phyloP scores from a whole-genome alignment of 2,329 filamentous ascomycete species.

The Calonectria ilicicola region DNA sequence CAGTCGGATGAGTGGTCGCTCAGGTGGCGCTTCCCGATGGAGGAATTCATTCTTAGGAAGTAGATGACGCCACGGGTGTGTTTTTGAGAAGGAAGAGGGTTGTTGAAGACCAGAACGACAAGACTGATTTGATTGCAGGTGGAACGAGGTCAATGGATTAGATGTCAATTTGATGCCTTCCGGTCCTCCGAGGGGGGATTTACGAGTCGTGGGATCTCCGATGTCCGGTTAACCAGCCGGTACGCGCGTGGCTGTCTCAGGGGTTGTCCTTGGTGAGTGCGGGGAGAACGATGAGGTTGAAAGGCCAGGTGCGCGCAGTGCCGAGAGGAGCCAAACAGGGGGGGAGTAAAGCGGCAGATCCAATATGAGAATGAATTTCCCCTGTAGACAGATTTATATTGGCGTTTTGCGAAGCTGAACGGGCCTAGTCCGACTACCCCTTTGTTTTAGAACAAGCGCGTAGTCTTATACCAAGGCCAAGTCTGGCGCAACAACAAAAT shows the following conservation, averaged over 20 bases:
- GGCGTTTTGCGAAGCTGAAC: neutral
- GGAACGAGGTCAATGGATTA: neutral
- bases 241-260: neutral
- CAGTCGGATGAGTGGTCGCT: slow-evolving; percentile 33
- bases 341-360: neutral
- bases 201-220: slow-evolving; percentile 27
- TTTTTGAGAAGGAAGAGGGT: neutral
- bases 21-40: slow-evolving; percentile 38
- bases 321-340: neutral
- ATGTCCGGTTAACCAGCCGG: neutral
- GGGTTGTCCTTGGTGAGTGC: neutral
- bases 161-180: neutral
- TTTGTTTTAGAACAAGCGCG: neutral
- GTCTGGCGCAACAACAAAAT: neutral
- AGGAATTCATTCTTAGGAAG: slow-evolving; percentile 29
- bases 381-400: neutral
- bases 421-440: neutral
- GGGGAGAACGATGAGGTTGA: neutral
- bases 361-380: neutral
- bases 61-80: neutral
- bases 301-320: neutral
- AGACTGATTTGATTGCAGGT: neutral
- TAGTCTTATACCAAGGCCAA: neutral
- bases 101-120: neutral
- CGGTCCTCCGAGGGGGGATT: too few relatives aligned